phyloP scores from a whole-genome alignment of 805 yeast species.

The Clavispora santaluciae region DNA sequence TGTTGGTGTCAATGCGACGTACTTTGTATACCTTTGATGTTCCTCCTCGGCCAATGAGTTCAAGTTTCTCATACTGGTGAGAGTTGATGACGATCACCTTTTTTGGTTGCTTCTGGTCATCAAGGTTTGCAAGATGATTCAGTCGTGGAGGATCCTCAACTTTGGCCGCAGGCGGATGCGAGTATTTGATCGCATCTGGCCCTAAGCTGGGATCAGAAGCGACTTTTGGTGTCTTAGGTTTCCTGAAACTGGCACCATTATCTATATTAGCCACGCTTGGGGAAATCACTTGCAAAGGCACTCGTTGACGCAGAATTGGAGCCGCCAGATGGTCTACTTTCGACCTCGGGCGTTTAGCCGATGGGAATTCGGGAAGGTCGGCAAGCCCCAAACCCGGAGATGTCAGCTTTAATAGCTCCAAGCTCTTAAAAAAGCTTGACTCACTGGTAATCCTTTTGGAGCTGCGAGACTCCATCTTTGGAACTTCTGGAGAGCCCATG shows the following conservation, averaged over 20 bases:
- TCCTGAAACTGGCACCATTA: conserved; percentile 25
- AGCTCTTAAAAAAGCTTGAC: conserved; percentile 15
- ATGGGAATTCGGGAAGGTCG: background rate
- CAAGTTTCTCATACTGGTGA: conserved; percentile 65
- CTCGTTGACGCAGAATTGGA: background rate
- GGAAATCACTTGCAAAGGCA: conserved; percentile 9
- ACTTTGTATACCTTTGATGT: conserved; percentile 87
- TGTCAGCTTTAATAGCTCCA: conserved; percentile 12
- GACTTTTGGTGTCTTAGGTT: conserved; percentile 26
- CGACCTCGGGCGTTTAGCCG: background rate
- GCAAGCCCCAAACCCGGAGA: conserved; percentile 2
- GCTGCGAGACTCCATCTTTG: background rate
- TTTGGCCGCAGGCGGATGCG: background rate
- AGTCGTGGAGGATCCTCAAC: background rate
- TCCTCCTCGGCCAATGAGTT: conserved; percentile 85
- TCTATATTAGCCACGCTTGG: conserved; percentile 9
- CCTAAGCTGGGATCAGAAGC: background rate
- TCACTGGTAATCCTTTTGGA: conserved; percentile 4
- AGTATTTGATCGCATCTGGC: background rate
- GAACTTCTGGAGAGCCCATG: background rate
- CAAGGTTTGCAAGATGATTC: conserved; percentile 2
- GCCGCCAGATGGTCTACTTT: background rate
- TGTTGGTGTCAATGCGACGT: conserved; percentile 46
- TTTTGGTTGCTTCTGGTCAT: conserved; percentile 19
- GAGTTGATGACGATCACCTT: conserved; percentile 45